Percentiles rank a stretch among this genome's conserved stretches.
phyloP scores from a whole-genome alignment of 1,284 basidiomycete species.

The Boletellus deceptivus region DNA sequence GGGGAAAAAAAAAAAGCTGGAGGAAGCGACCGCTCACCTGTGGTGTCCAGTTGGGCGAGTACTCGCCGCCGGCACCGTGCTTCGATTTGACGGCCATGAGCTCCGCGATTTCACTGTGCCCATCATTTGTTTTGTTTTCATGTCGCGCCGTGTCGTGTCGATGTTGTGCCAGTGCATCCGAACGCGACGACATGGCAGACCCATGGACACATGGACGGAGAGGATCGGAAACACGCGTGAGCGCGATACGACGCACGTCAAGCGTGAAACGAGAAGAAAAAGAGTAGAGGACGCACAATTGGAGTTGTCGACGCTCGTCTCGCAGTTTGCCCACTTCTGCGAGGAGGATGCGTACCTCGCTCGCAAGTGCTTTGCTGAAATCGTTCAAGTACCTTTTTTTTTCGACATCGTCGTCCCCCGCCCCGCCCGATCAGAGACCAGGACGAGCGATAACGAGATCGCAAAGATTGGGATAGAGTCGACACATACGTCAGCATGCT shows the following conservation, averaged over 20 bases:
- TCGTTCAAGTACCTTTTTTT: slow-evolving; percentile 60
- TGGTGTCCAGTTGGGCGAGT: slow-evolving; percentile 63
- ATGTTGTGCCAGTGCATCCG: too few relatives aligned
- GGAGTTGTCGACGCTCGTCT: slow-evolving; percentile 66
- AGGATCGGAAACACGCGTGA: background rate
- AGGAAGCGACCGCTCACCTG: background rate
- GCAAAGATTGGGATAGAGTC: background rate
- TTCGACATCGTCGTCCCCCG: background rate
- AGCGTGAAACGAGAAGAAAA: background rate
- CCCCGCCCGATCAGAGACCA: too few relatives aligned
- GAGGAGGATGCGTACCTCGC: slow-evolving; percentile 57
- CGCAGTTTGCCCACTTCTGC: slow-evolving; percentile 72
- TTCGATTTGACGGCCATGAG: slow-evolving; percentile 74
- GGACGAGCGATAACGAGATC: background rate
- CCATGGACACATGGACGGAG: background rate
- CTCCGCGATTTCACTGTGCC: slow-evolving; percentile 66
- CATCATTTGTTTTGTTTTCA: background rate
- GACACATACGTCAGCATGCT: slow-evolving; percentile 9
- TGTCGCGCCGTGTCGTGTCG: background rate
- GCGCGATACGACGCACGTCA: too few relatives aligned
- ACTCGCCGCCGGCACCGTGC: slow-evolving; percentile 68
- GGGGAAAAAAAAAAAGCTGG: background rate
- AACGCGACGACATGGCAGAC: too few relatives aligned
- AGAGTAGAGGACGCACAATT: slow-evolving; percentile 51
- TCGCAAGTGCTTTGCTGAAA: slow-evolving; percentile 63